phyloP scores from a whole-genome alignment of 768 basidiomycete species.

The Suillus occidentalis region DNA sequence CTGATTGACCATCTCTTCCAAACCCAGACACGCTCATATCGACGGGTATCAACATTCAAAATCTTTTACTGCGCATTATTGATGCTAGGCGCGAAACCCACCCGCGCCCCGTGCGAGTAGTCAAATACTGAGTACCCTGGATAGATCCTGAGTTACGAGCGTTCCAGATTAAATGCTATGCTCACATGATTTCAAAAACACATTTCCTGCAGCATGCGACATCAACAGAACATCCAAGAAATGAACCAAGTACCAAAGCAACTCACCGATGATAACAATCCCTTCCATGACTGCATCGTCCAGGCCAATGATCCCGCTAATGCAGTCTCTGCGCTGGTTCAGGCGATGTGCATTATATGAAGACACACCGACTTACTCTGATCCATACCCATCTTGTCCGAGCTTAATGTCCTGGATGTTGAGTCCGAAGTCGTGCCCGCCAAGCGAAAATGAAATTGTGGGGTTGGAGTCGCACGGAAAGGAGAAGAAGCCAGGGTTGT shows the following conservation, averaged over 20 bases:
- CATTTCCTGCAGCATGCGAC: slow-evolving; percentile 41
- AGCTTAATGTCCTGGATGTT: slow-evolving; percentile 55
- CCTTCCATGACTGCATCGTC: slow-evolving; percentile 46
- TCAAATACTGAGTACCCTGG: slow-evolving; percentile 65
- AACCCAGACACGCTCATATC: not conserved
- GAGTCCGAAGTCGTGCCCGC: slow-evolving; percentile 40
- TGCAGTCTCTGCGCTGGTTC: slow-evolving; percentile 44
- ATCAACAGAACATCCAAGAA: slow-evolving; percentile 19
- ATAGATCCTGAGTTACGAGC: not conserved
- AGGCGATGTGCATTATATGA: not conserved
- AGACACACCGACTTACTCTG: slow-evolving; percentile 26
- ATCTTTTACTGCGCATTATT: slow-evolving; percentile 35
- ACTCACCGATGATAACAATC: slow-evolving; percentile 59
- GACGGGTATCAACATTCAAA: not conserved
- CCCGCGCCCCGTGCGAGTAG: slow-evolving; percentile 50
- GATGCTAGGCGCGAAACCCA: slow-evolving; percentile 60
- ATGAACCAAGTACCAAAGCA: not conserved
- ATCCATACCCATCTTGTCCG: slow-evolving; percentile 37
- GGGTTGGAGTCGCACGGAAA: slow-evolving; percentile 48
- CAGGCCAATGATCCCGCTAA: slow-evolving; percentile 54
- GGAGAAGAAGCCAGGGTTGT: slow-evolving; percentile 51
- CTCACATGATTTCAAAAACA: slow-evolving; percentile 68
- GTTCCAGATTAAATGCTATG: slow-evolving; percentile 4
- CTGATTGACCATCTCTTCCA: not conserved
- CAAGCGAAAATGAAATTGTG: slow-evolving; percentile 46